Conservation (phyloP, 2,329 filamentous ascomycete genomes). For the Pseudomassariella vexata region DNA sequence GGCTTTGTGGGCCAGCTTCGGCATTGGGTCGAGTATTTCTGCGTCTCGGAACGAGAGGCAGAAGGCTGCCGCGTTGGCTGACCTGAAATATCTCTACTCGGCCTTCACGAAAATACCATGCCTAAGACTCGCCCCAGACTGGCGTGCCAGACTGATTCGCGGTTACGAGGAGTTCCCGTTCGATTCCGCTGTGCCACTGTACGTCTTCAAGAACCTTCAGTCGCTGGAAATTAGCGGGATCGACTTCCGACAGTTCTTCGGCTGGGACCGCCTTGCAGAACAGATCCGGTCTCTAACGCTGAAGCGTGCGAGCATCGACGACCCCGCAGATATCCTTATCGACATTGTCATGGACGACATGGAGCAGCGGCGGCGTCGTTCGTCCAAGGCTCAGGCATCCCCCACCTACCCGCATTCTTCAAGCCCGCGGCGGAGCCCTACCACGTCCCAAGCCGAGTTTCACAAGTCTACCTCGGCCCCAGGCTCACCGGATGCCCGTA, state of each 20-base stretch:
- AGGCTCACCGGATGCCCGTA: conserved; percentile 49
- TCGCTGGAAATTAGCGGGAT: conserved; percentile 91
- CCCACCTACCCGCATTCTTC: conserved; percentile 61
- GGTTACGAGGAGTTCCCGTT: conserved; percentile 98
- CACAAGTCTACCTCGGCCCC: conserved; percentile 65
- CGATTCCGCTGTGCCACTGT: conserved; percentile 92
- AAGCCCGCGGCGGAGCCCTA: conserved; percentile 58
- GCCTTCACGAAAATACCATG: conserved; percentile 98
- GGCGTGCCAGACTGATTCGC: conserved; percentile 80
- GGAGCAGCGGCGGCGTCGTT: conserved; percentile 82
- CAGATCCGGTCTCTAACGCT: conserved; percentile 85
- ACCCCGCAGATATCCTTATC: conserved; percentile 83
- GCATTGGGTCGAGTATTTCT: conserved; percentile 73
- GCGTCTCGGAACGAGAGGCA: conserved; percentile 82
- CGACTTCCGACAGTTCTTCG: conserved; percentile 94
- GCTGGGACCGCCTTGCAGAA: conserved; percentile 91
- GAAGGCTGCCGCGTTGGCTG: conserved; percentile 76
- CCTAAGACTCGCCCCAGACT: conserved; percentile 83
- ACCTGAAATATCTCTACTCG: conserved; percentile 94
- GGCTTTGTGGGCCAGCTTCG: conserved; percentile 82
- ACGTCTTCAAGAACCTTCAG: conserved; percentile 95
- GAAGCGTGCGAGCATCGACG: conserved; percentile 81
- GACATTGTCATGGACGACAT: conserved; percentile 95
- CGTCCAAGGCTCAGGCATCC: conserved; percentile 78
- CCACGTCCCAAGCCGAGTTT: conserved; percentile 59